Conservation (phyloP, 1,139 yeast species). For the Scheffersomyces titani region DNA sequence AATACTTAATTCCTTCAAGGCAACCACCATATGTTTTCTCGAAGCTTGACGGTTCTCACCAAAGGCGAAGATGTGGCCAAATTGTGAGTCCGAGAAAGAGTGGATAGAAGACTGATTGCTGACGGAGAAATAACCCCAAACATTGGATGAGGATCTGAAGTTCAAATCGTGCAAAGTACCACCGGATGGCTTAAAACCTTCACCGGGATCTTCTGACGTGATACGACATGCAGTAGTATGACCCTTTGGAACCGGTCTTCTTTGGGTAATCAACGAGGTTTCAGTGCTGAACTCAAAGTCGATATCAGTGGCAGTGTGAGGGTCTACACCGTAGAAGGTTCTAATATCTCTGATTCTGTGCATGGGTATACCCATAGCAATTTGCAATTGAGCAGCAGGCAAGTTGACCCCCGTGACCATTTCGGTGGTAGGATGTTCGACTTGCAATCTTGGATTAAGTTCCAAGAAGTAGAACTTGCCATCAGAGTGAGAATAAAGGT, state of each 20-base stretch:
- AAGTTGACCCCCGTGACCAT: constrained; percentile 98
- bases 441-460: constrained; percentile 96
- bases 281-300: constrained; percentile 86
- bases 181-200: constrained; percentile 97
- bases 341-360: constrained; percentile 93
- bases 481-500: constrained; percentile 89
- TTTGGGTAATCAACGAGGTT: constrained; percentile 72
- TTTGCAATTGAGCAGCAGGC: constrained; percentile 97
- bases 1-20: constrained; percentile 90
- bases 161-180: constrained; percentile 95
- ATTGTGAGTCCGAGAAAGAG: constrained; percentile 96
- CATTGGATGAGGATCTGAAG: constrained; percentile 94
- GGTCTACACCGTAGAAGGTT: constrained; percentile 91
- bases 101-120: constrained; percentile 96
- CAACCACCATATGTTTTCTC: constrained; percentile 98
- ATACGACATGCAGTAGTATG: constrained; percentile 99
- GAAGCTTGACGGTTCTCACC: constrained; percentile 98
- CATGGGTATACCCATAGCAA: constrained; percentile 99
- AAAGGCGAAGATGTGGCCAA: constrained; percentile 97
- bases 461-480: constrained; percentile 95
- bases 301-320: constrained; percentile 85
- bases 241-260: constrained; percentile 94
- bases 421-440: constrained; percentile 99
- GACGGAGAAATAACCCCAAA: constrained; percentile 99
- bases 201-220: constrained; percentile 98